phyloP scores from a whole-genome alignment of 192 early-diverging fungal species.

The Phlyctochytrium bullatum region DNA sequence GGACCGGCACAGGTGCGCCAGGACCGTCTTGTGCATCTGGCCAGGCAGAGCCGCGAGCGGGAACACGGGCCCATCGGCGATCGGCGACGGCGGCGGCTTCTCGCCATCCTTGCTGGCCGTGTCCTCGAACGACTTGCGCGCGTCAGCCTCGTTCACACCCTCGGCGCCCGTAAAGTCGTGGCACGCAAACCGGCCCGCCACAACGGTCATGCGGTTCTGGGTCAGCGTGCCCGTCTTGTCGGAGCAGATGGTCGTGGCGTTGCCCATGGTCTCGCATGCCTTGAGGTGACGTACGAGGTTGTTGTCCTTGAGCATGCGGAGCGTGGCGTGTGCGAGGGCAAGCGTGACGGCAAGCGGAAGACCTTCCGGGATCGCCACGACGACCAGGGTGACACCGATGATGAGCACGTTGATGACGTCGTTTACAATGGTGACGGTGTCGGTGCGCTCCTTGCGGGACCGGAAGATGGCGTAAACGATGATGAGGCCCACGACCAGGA shows the following conservation, averaged over 20 bases:
- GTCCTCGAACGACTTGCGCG: not conserved
- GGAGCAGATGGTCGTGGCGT: constrained; percentile 96
- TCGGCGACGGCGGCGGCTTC: not conserved
- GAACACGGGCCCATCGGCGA: not conserved
- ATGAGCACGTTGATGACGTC: constrained; percentile 68
- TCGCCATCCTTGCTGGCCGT: not conserved
- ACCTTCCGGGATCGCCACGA: constrained; percentile 98
- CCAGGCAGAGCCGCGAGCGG: constrained; percentile 7
- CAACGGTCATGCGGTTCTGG: constrained; percentile 97
- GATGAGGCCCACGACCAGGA: constrained; percentile 85
- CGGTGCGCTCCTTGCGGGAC: not conserved
- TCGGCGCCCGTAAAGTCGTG: constrained; percentile 51
- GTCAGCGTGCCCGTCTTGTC: constrained; percentile 99
- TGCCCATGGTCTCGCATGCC: constrained; percentile 98
- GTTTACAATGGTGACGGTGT: constrained; percentile 30
- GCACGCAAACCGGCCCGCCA: constrained; percentile 76
- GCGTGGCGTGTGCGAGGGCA: constrained; percentile 91
- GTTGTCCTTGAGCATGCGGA: constrained; percentile 94
- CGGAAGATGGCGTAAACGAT: constrained; percentile 76
- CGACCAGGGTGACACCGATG: constrained; percentile 88
- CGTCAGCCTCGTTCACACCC: constrained; percentile 12
- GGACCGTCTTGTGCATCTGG: constrained; percentile 4
- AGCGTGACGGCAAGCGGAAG: constrained; percentile 96
- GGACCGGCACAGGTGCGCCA: constrained; percentile 16
- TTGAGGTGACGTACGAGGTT: constrained; percentile 94